These are phyloP conservation scores for Suhomyces faveliae DNA, from an alignment of 805 yeast genomes.

Conservation along the genomic window DNA sequence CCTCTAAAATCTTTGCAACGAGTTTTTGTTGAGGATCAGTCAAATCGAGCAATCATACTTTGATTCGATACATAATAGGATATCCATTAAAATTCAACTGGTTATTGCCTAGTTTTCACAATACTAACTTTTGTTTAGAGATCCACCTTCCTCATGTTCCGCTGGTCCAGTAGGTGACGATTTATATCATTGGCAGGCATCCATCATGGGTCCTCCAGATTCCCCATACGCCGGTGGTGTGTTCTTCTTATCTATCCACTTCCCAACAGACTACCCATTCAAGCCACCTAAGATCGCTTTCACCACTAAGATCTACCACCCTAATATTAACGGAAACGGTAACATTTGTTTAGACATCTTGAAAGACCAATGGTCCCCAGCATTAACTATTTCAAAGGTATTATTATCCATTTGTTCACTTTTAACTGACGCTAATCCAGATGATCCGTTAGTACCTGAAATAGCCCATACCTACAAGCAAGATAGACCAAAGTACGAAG, in stretches of 20 bases:
- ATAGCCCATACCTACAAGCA: constrained; percentile 95
- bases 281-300: constrained; percentile 90
- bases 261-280: constrained; percentile 99
- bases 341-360: constrained; percentile 94
- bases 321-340: constrained; percentile 94
- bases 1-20: background rate
- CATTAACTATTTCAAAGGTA: constrained; percentile 93
- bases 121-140: constrained; percentile 49
- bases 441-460: constrained; percentile 98
- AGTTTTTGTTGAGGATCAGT: background rate
- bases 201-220: constrained; percentile 98
- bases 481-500: constrained; percentile 90
- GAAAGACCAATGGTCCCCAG: constrained; percentile 99
- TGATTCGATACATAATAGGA: background rate
- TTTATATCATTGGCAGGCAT: constrained; percentile 98
- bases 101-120: background rate
- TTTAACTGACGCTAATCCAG: constrained; percentile 97
- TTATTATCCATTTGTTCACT: constrained; percentile 91
- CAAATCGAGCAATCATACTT: background rate
- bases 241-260: constrained; percentile 91
- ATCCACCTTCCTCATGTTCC: constrained; percentile 97
- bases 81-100: background rate
- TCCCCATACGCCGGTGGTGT: constrained; percentile 90
- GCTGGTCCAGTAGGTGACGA: constrained; percentile 99
- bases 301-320: constrained; percentile 96